phyloP scores from a whole-genome alignment of 495 filamentous ascomycete genomes.

The Parathielavia hyrcaniae region DNA sequence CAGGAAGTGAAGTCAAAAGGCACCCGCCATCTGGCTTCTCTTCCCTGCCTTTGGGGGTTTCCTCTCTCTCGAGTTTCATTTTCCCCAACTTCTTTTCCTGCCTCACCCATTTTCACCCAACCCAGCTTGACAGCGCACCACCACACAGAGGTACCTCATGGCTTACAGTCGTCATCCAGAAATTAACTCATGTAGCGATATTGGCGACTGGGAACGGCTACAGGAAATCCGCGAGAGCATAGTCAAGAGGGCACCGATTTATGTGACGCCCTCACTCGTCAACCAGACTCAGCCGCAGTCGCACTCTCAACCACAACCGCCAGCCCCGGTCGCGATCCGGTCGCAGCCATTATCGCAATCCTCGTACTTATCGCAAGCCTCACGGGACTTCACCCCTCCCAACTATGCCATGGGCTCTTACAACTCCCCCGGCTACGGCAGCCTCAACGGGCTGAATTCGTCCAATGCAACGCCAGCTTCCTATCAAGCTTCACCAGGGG shows the following conservation, averaged over 20 bases:
- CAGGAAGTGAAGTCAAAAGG: not conserved
- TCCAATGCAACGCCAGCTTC: not conserved
- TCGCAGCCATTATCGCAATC: conserved; percentile 4
- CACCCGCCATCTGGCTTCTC: not conserved
- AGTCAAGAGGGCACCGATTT: conserved; percentile 10
- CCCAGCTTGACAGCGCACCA: not conserved
- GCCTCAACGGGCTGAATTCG: conserved; percentile 7
- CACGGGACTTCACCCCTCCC: conserved; percentile 1
- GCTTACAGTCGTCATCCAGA: conserved; percentile 17
- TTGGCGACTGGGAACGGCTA: conserved; percentile 21
- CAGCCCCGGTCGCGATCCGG: not conserved
- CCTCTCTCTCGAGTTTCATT: not conserved
- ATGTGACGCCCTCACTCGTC: conserved; percentile 5
- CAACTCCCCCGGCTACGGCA: conserved; percentile 1
- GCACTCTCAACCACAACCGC: not conserved
- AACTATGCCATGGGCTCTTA: conserved; percentile 19
- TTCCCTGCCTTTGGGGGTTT: not conserved
- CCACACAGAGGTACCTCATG: not conserved
- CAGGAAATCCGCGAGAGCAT: conserved; percentile 26
- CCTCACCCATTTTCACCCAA: not conserved
- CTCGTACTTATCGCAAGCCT: conserved; percentile 6
- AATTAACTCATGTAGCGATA: conserved; percentile 15
- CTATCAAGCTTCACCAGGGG: not conserved
- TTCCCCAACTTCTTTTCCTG: not conserved
- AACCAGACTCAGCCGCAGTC: conserved; percentile 3